phyloP scores from a whole-genome alignment of 306 rosid genomes.

The Prunus davidiana region DNA sequence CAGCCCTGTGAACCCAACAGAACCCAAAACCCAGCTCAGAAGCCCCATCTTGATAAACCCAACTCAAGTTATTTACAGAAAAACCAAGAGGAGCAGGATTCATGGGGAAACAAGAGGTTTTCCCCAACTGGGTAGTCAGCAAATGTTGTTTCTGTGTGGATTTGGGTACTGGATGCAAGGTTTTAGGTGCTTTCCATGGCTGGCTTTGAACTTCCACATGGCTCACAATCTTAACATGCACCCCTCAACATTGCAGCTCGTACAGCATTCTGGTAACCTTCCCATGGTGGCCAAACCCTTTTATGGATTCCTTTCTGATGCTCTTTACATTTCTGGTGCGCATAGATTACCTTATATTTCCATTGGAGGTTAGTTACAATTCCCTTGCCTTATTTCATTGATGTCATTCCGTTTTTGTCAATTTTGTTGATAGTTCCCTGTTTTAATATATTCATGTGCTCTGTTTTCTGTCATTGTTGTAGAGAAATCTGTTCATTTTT shows the following conservation, averaged over 20 bases:
- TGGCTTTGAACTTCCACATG: constrained; percentile 83
- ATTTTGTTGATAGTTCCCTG: background rate
- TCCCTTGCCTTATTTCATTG: constrained; percentile 7
- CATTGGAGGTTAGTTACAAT: constrained; percentile 60
- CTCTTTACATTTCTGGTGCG: constrained; percentile 66
- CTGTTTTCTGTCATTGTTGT: background rate
- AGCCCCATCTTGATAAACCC: constrained; percentile 16
- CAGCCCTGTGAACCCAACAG: constrained; percentile 4
- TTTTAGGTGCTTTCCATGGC: constrained; percentile 91
- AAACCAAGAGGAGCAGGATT: constrained; percentile 9
- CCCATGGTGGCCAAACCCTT: constrained; percentile 95
- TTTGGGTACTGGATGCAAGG: constrained; percentile 92
- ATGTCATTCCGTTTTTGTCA: background rate
- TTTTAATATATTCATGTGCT: background rate
- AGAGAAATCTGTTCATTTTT: background rate
- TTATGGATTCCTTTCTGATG: constrained; percentile 78
- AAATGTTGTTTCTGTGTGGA: constrained; percentile 65
- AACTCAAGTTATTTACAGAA: constrained; percentile 12
- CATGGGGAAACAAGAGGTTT: constrained; percentile 26
- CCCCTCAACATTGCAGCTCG: constrained; percentile 73
- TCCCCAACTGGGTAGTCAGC: constrained; percentile 31
- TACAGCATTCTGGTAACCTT: constrained; percentile 63
- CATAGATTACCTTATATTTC: constrained; percentile 74
- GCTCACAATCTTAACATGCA: constrained; percentile 54
- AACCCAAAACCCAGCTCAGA: constrained; percentile 15